Evolutionary conservation across 441 rosid genomes (phyloP), one percentile per base, ranked within the genome.

Genomic region (Bruguiera hainesii): DNA sequence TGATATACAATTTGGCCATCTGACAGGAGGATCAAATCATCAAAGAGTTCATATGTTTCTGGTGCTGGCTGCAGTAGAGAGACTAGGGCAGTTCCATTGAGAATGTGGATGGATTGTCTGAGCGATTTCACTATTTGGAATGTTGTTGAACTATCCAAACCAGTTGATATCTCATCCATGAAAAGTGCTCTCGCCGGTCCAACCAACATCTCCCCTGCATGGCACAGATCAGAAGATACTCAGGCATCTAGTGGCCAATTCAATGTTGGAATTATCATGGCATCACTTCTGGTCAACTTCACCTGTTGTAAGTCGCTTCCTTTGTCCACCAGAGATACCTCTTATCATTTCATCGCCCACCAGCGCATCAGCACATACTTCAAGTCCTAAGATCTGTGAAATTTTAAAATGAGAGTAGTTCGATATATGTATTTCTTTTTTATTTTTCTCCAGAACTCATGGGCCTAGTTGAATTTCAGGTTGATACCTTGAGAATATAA

Each of bases 21-120:
- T 0, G 91, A 84, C 23, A 84, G 76, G 55, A 88, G 85, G 69
- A 88, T 82, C 37, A 88, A 69, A 63, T 86, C 95, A 69, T 88
- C 95, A 37, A 88, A 88, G n/a, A 86, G 80, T 3, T 84, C 87
- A 31, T 73, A 88, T 2, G 91, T 89, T 74, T 89, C 95, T 0
- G 91, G 95, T 3, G 91, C 82, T 8, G 89, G 95, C 71, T 89
- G 95, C 28, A 89, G 88, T 58, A 89, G 95, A 26, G 95, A 85
- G 72, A 89, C 82, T 4, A 85, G 53, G 8, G 89, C 89, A 61
- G 95, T 86, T 59, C 87, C 87, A 39, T 73, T 71, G 60, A 86
- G 83, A 59, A 83, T 86, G 66, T 89, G 91, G 33, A 85, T 63
- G 23, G 84, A 75, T 56, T 89, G 84, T 58, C 83, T 74, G 7